These are phyloP conservation scores for Solanum gandarillasii DNA, from an alignment of 257 asterid species.

Conservation along the genomic window DNA sequence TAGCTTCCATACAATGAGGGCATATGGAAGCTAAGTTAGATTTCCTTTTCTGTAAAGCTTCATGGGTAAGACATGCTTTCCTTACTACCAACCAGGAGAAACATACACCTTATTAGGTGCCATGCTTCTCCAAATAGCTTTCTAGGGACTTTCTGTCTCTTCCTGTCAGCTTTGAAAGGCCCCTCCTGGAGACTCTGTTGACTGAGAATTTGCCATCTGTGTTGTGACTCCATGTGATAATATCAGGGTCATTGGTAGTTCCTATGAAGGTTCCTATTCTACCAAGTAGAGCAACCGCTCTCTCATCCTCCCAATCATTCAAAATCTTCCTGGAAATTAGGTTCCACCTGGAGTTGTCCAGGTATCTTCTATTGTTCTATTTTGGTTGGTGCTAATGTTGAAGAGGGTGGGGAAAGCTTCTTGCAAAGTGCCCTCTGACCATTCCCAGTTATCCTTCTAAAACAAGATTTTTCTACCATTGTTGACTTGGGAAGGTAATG, in stretches of 20 bases:
- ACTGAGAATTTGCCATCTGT: background rate
- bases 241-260: background rate
- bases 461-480: background rate
- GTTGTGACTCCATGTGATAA: background rate
- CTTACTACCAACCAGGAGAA: background rate
- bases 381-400: background rate
- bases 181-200: background rate
- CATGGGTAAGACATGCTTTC: background rate
- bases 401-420: background rate
- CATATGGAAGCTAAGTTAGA: background rate
- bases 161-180: background rate
- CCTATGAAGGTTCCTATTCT: background rate
- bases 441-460: background rate
- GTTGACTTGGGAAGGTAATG: background rate
- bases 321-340: background rate
- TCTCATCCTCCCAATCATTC: background rate
- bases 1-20: background rate
- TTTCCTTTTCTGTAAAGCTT: background rate
- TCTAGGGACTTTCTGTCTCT: background rate
- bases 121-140: background rate
- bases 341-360: background rate
- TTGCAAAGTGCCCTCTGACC: background rate
- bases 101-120: background rate
- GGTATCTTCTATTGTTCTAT: background rate
- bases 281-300: background rate